Percentiles rank a stretch among this genome's conserved stretches.
Evolutionary conservation across 148 eudicot genomes (phyloP).

Genomic region (Mesembryanthemum crystallinum): DNA sequence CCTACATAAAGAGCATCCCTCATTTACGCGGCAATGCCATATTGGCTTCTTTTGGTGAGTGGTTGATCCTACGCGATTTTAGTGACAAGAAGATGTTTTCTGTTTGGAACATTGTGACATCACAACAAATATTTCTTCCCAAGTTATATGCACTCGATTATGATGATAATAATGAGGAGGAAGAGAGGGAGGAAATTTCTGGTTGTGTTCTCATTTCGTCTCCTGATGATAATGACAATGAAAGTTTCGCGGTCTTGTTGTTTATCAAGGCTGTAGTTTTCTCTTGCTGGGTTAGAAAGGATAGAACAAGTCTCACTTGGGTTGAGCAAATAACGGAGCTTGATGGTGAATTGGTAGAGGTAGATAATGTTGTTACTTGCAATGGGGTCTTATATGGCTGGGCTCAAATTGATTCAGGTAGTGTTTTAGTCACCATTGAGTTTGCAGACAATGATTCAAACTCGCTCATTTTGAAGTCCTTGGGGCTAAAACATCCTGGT

Average conservation of each 20-base stretch:
- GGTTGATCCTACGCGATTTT: slow-evolving; percentile 1
- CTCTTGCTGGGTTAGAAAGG: not conserved
- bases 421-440: not conserved
- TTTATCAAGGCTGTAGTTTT: not conserved
- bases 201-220: not conserved
- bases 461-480: not conserved
- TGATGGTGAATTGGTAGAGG: not conserved
- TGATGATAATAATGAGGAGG: not conserved
- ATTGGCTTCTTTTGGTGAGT: not conserved
- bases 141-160: not conserved
- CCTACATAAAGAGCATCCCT: slow-evolving; percentile 5
- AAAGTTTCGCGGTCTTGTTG: not conserved
- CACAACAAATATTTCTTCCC: not conserved
- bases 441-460: not conserved
- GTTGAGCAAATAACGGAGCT: not conserved
- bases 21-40: not conserved
- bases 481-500: not conserved
- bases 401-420: not conserved
- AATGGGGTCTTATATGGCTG: slow-evolving; percentile 3
- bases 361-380: not conserved
- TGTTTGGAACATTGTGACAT: slow-evolving; percentile 5
- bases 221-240: not conserved
- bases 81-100: not conserved
- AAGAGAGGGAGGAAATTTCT: not conserved
- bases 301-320: not conserved